Conservation (phyloP, 768 basidiomycete species). For the Lentinula edodes region DNA sequence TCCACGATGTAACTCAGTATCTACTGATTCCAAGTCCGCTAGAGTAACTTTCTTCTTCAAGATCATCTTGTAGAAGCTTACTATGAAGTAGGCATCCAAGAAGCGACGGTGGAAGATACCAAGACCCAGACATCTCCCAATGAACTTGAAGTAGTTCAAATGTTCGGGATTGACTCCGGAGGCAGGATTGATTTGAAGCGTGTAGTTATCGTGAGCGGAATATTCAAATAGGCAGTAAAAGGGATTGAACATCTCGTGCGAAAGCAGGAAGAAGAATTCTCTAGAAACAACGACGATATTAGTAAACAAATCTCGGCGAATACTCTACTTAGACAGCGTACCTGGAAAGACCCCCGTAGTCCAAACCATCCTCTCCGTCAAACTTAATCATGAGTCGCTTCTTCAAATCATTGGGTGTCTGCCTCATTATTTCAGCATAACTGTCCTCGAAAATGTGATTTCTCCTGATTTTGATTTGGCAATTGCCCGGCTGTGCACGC, state of each 20-base stretch:
- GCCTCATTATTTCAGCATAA: slow-evolving; percentile 99
- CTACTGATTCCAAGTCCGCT: slow-evolving; percentile 93
- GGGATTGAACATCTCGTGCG: slow-evolving; percentile 99
- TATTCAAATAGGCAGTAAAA: slow-evolving; percentile 99
- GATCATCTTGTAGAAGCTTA: slow-evolving; percentile 99
- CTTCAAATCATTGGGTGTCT: slow-evolving; percentile 97
- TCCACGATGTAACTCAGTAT: slow-evolving; percentile 90
- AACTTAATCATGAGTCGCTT: slow-evolving; percentile 99
- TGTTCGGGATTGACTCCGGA: slow-evolving; percentile 99
- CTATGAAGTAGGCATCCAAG: slow-evolving; percentile 98
- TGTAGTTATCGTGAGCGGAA: slow-evolving; percentile 99
- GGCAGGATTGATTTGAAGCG: slow-evolving; percentile 97
- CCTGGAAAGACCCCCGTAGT: slow-evolving; percentile 98
- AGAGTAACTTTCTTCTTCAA: slow-evolving; percentile 95
- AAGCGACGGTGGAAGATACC: slow-evolving; percentile 99
- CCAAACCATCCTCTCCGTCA: slow-evolving; percentile 97
- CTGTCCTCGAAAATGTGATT: slow-evolving; percentile 99
- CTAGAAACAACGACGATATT: slow-evolving; percentile 31
- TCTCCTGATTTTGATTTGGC: slow-evolving; percentile 96
- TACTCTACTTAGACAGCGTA: slow-evolving; percentile 26
- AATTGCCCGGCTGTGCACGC: slow-evolving; percentile 97
- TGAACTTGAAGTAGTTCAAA: slow-evolving; percentile 99
- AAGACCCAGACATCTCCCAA: slow-evolving; percentile 89
- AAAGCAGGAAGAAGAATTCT: slow-evolving; percentile 99
- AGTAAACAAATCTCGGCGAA: neutral